Evolutionary conservation across 2,329 filamentous ascomycete species (phyloP), one percentile per base, ranked within the genome.

Genomic region (Cordyceps fumosorosea): DNA sequence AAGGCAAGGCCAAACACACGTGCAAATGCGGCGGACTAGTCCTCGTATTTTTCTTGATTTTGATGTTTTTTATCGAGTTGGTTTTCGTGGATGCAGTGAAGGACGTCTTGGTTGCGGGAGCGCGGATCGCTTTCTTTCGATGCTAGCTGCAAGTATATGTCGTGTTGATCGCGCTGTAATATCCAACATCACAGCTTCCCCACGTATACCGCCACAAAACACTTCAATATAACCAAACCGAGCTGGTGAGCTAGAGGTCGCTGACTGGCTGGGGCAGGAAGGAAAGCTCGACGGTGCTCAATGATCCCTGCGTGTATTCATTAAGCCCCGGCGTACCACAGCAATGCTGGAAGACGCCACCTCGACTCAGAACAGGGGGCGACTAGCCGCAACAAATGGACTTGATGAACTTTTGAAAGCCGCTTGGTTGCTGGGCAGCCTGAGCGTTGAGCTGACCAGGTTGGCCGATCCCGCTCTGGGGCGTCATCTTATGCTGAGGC

Each of bases 391-490:
- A 98, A 85, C 93, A 98, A 63, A 97, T 81, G 64, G 87, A 85
- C 82, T 95, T 96, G 84, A 93, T 89, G 74, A 97, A 82, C 81
- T 97, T 97, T 79, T 96, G 90, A 79, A 93, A 87, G 66, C 91
- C 90, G 63, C 88, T 89, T 52, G 87, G 89, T 74, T 93, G 89
- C 73, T 95, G 89, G 69, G 82, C 79, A 51, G 80, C 80, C 66
- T 82, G 81, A 67, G 81, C 81, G 71, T 77, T 84, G 74, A 77
- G 78, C 71, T 78, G 78, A 66, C 82, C 77, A 72, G 81, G 79
- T 58, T 73, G 73, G 53, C 80, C 80, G 64, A 81, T 84, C 63
- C 82, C 80, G 71, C 87, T 85, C 65, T 83, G 80, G 64, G 83
- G 84, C 72, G 84, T 56, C 60, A 62, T 82, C 66, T 82, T 81